These are phyloP conservation scores for Hyaloscypha bicolor DNA, from an alignment of 495 filamentous ascomycete species.

Conservation along the genomic window DNA sequence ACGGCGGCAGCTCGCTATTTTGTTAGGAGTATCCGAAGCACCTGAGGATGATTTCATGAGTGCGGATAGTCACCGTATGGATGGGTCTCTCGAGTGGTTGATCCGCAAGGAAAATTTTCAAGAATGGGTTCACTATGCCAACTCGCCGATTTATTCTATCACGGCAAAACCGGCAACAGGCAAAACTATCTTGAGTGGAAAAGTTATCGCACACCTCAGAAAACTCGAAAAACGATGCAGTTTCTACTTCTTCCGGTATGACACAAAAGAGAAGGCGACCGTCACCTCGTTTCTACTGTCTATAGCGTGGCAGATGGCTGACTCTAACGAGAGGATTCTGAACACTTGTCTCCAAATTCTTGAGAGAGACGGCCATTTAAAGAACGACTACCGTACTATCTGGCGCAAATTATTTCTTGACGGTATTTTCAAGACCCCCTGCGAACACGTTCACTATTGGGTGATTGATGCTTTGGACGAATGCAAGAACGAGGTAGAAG, in stretches of 20 bases:
- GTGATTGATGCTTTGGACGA: constrained; percentile 31
- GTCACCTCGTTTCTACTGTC: constrained; percentile 33
- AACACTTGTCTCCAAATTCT: background rate
- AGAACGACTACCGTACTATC: constrained; percentile 19
- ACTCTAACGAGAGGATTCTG: background rate
- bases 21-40: background rate
- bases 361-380: background rate
- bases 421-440: constrained; percentile 15
- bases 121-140: background rate
- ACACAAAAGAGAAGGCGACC: constrained; percentile 29
- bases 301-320: constrained; percentile 39
- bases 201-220: constrained; percentile 38
- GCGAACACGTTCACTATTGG: constrained; percentile 18
- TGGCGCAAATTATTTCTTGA: constrained; percentile 27
- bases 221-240: constrained; percentile 33
- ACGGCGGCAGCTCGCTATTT: background rate
- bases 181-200: constrained; percentile 42
- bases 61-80: constrained; percentile 21
- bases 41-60: background rate
- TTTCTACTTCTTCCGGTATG: constrained; percentile 41
- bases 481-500: constrained; percentile 21
- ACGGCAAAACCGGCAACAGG: constrained; percentile 36
- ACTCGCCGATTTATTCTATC: constrained; percentile 27
- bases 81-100: background rate
- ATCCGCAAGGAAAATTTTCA: background rate